Conservation (phyloP, 1,284 basidiomycete species). For the Ceratobasidium sp. region DNA sequence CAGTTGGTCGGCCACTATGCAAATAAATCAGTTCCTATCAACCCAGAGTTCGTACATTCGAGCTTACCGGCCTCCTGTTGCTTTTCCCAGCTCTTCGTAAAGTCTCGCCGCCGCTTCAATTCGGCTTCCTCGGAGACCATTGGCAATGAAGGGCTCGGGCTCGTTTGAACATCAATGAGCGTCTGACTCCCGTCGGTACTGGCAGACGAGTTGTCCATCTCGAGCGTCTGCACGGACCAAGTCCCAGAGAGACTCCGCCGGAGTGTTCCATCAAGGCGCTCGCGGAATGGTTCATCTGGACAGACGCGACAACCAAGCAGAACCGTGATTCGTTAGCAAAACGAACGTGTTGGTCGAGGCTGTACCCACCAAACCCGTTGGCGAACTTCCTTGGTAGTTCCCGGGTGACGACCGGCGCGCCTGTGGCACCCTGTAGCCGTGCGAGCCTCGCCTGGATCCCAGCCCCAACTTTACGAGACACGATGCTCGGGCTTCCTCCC, state of each 20-base stretch:
- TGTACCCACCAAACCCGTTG: constrained; percentile 26
- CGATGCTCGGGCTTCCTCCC: constrained; percentile 22
- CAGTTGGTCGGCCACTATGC: constrained; percentile 13
- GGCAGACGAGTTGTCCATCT: constrained; percentile 5
- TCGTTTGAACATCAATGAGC: constrained; percentile 22
- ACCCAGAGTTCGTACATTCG: not conserved
- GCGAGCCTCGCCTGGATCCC: constrained; percentile 38
- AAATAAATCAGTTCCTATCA: not conserved
- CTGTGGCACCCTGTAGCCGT: constrained; percentile 21
- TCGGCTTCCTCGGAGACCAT: constrained; percentile 10
- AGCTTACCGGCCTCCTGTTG: constrained; percentile 27
- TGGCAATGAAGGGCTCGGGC: not conserved
- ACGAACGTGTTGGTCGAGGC: not conserved
- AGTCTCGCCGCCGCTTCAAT: constrained; percentile 29
- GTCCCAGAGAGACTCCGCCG: constrained; percentile 32
- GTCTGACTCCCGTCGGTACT: constrained; percentile 35
- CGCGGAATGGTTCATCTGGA: constrained; percentile 35
- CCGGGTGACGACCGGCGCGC: constrained; percentile 22
- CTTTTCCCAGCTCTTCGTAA: constrained; percentile 35
- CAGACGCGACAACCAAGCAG: not conserved
- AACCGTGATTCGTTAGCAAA: constrained; percentile 1
- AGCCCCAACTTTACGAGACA: constrained; percentile 34
- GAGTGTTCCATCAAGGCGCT: constrained; percentile 37
- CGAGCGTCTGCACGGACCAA: constrained; percentile 23
- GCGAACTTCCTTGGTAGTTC: constrained; percentile 33